Percentiles rank a stretch among this genome's conserved stretches.
Conservation (phyloP, 2,329 filamentous ascomycete species). For the Incumbomyces delicatus region DNA sequence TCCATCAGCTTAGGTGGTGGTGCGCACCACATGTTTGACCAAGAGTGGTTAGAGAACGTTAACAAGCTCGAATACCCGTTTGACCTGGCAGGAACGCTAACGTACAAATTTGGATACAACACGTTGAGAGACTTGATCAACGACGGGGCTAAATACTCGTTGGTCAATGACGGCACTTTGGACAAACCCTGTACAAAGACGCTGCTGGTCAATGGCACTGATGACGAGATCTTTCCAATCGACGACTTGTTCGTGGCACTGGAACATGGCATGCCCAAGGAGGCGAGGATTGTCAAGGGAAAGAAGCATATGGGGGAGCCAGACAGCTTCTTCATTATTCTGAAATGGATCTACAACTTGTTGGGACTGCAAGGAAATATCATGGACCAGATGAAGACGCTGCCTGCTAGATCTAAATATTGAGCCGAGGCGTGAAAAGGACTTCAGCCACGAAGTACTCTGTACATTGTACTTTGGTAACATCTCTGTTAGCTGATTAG, state of each 20-base stretch:
- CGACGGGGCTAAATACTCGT: slow-evolving; percentile 43
- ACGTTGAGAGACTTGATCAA: slow-evolving; percentile 38
- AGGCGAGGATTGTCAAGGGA: slow-evolving; percentile 47
- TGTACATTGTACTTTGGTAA: too few species aligned
- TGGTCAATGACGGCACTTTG: slow-evolving; percentile 47
- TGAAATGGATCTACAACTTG: slow-evolving; percentile 29
- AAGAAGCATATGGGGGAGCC: slow-evolving; percentile 62
- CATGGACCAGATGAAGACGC: slow-evolving; percentile 20
- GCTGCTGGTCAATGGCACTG: slow-evolving; percentile 48
- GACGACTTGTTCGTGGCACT: slow-evolving; percentile 50
- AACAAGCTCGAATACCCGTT: slow-evolving; percentile 53
- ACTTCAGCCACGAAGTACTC: not conserved
- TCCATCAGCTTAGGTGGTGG: slow-evolving; percentile 48
- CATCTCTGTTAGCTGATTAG: too few species aligned
- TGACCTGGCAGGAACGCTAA: slow-evolving; percentile 43
- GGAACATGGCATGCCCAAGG: slow-evolving; percentile 44
- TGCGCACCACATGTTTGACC: slow-evolving; percentile 49
- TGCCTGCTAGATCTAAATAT: slow-evolving; percentile 20
- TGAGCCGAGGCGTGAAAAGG: slow-evolving; percentile 2
- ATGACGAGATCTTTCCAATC: slow-evolving; percentile 54
- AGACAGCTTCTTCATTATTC: slow-evolving; percentile 28
- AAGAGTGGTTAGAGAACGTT: slow-evolving; percentile 44
- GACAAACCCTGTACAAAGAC: slow-evolving; percentile 40
- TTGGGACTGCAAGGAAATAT: slow-evolving; percentile 19
- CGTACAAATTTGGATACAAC: slow-evolving; percentile 39